Percentiles rank a stretch among this genome's conserved stretches.
Conservation (phyloP, 169 alveolate genomes). For the Plasmodium knowlesi region DNA sequence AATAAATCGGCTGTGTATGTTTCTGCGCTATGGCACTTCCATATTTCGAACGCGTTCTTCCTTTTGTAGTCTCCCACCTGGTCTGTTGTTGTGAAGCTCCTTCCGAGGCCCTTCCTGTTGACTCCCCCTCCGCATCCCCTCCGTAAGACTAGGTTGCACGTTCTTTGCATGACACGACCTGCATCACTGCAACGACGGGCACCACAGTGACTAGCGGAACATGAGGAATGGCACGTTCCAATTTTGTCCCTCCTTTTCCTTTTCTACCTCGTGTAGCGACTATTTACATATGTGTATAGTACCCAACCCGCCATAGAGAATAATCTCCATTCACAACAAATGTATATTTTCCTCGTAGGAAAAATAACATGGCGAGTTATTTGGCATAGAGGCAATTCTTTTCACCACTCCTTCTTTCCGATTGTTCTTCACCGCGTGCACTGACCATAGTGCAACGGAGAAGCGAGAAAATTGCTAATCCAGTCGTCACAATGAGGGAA, state of each 20-base stretch:
- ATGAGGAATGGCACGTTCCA: neutral
- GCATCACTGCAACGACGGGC: neutral
- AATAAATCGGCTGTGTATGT: conserved; percentile 16
- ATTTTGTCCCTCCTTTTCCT: neutral
- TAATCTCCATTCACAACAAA: neutral
- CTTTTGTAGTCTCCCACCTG: neutral
- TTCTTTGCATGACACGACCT: neutral
- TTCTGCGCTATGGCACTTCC: neutral
- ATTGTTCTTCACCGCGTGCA: neutral
- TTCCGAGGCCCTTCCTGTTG: neutral
- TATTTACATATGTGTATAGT: neutral
- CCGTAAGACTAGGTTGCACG: neutral
- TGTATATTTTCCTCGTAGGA: neutral
- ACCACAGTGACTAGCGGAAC: neutral
- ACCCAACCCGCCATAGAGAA: neutral
- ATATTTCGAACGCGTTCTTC: conserved; percentile 26
- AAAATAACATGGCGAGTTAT: neutral
- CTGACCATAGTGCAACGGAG: neutral
- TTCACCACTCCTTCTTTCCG: neutral
- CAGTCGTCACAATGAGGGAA: neutral
- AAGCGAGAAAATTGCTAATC: neutral
- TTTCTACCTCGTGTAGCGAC: neutral
- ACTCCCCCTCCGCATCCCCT: neutral
- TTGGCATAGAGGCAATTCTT: neutral
- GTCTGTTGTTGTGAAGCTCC: neutral